Evolutionary conservation across 768 basidiomycete genomes (phyloP), one percentile per base, ranked within the genome.

Genomic region (Cubamyces sp.): DNA sequence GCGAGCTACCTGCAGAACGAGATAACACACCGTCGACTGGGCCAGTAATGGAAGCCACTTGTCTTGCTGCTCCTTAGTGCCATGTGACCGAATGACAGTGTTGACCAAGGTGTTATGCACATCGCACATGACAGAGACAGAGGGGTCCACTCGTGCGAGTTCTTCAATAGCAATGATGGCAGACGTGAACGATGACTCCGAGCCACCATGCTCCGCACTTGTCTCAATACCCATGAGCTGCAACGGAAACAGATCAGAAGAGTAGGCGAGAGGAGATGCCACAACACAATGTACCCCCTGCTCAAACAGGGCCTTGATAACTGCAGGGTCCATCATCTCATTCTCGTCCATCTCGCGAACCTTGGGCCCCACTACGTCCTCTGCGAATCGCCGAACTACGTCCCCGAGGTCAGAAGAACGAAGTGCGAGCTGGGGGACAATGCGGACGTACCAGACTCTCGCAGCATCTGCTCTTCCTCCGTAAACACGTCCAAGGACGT

Each of bases 141-240:
- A 92, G 0, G 97, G 94, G 74, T 99, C 97, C 40, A 98, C 81
- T 70, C 92, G 95, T 37, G 97, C 96, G 28, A 99, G 88, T 73
- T 99, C 97, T 69, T 99, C 97, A 47, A 99, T 95, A 21, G 88
- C 92, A 68, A 99, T 94, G 68, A 99, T 93, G 19, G 97, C 96
- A 1, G 93, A 87, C 0, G 91, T 97, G 76, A 99, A 99, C 2
- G 93, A 94, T 30, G 85, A 89, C 69, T 91, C 96, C 4, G 96
- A 82, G 39, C 97, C 97, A 3, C 91, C 92, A 61, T 91, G 83
- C 23, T 89, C 92, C 18, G 84, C 82, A 50, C 82, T 83, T 7
- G 94, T 98, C 77, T 98, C 97, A 60, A 99, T 96, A 40, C 93
- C 96, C 97, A 99, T 99, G 49, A 98, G 84, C 94, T 97, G 48